phyloP scores from a whole-genome alignment of 805 yeast genomes.

The Candida orba region DNA sequence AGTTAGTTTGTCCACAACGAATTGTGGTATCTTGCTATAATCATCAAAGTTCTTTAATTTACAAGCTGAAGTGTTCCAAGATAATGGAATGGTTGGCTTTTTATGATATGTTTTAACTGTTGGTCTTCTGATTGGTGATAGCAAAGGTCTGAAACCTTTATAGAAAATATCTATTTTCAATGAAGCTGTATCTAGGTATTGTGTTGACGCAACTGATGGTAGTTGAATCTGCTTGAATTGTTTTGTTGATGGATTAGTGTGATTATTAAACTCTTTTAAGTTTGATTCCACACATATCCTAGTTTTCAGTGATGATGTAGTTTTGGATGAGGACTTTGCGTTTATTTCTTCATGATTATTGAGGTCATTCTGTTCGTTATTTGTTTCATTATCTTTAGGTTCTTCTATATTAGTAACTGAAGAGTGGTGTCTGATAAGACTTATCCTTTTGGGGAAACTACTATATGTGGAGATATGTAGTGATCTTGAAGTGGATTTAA shows the following conservation, averaged over 20 bases:
- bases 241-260: neutral
- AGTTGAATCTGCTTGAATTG: constrained; percentile 6
- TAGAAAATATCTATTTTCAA: constrained; percentile 18
- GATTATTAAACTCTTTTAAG: constrained; percentile 1
- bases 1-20: constrained; percentile 19
- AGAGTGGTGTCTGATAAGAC: constrained; percentile 2
- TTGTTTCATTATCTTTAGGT: constrained; percentile 3
- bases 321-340: neutral
- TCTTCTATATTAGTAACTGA: constrained; percentile 3
- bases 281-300: constrained; percentile 3
- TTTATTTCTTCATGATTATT: neutral
- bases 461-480: too few species aligned
- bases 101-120: constrained; percentile 9
- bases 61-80: constrained; percentile 23
- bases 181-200: constrained; percentile 15
- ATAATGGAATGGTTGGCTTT: constrained; percentile 17
- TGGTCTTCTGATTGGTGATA: constrained; percentile 20
- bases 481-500: too few species aligned
- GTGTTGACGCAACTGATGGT: constrained; percentile 21
- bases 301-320: neutral
- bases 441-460: too few species aligned
- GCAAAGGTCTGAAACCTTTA: constrained; percentile 21
- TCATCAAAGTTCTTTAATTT: constrained; percentile 21
- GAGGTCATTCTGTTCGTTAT: constrained; percentile 1
- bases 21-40: constrained; percentile 20